A percentile compares a stretch with the other conserved stretches of the same genome.
phyloP scores from a whole-genome alignment of 192 early-diverging fungal genomes.

The Chytriomyces sp. region DNA sequence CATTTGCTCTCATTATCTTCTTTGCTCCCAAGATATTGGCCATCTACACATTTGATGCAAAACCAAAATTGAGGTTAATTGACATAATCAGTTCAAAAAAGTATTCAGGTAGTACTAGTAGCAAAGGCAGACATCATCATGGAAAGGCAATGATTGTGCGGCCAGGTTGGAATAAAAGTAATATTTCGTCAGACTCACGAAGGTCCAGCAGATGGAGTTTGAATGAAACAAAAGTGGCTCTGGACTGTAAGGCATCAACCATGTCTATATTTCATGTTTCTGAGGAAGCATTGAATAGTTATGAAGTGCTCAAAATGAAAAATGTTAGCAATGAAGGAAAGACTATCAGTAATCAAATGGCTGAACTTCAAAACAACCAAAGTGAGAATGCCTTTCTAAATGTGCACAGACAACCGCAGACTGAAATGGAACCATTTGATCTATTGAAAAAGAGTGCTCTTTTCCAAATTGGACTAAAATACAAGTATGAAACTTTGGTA shows the following conservation, averaged over 20 bases:
- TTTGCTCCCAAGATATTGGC: neutral
- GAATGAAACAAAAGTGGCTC: neutral
- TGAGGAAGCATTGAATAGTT: neutral
- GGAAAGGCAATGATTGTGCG: neutral
- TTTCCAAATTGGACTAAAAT: neutral
- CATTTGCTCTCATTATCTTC: neutral
- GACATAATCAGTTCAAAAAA: neutral
- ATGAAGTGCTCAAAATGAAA: neutral
- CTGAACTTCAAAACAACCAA: neutral
- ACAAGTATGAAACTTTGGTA: conserved; percentile 5
- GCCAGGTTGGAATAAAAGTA: neutral
- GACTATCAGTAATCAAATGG: neutral
- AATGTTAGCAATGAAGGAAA: neutral
- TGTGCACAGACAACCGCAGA: neutral
- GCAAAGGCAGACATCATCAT: neutral
- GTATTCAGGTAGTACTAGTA: neutral
- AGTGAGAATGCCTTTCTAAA: neutral
- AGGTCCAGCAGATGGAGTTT: neutral
- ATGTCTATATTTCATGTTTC: neutral
- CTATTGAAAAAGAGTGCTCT: neutral
- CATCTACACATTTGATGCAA: neutral
- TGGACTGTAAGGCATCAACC: neutral
- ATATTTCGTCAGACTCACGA: neutral
- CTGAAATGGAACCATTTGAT: neutral
- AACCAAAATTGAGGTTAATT: neutral